Base-by-base conservation (phyloP, 2,329 filamentous ascomycete genomes). In the Chaetomiaceae sp. region DNA sequence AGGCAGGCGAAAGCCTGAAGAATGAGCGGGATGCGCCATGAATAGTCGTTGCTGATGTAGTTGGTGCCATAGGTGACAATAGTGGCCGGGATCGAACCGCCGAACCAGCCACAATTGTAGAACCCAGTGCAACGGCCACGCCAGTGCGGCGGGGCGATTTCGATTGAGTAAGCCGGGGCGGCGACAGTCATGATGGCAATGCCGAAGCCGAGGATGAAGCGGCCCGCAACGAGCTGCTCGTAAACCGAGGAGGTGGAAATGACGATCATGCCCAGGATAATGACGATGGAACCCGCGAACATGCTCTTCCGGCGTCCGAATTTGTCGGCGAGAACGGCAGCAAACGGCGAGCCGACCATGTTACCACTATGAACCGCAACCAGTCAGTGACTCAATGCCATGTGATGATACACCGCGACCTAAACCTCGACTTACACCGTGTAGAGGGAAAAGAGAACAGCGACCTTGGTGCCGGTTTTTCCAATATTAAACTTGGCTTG, bases 61-160 rank as follows among this genome's bases (percentile, higher is more conserved):
- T 69, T 69, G 57, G 62, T 67, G 22, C 71, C 73, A 47, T 67
- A 76, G n/a, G 71, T 72, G 29, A 76, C 61, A 29, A 68, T 65
- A 11, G 73, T 70, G 1, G 73, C 73, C 3, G 72, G 71, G 33
- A 76, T 75, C 34, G 68, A 65, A 39, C 73, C 73, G 33, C 71
- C 71, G 42, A 74, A 75, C 70, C 70, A 75, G 44, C 72, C 72
- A 45, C 71, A 74, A 62, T 76, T 76, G 58, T 75, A 76, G 61
- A 76, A 66, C 24, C 66, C 65, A 15, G 69, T 69, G 55, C 67
- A 69, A 37, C 71, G 71, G 17, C 72, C 72, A 48, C 72, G 67
- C 72, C 72, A 73, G 55, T 74, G 70, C 30, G 72, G 68, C 33
- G 71, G 70, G 1, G 71, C 56, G 20, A 74, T 70, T 49, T 74